Evolutionary conservation across 1,284 basidiomycete genomes (phyloP).

Genomic region (Cystobasidium slooffiae): DNA sequence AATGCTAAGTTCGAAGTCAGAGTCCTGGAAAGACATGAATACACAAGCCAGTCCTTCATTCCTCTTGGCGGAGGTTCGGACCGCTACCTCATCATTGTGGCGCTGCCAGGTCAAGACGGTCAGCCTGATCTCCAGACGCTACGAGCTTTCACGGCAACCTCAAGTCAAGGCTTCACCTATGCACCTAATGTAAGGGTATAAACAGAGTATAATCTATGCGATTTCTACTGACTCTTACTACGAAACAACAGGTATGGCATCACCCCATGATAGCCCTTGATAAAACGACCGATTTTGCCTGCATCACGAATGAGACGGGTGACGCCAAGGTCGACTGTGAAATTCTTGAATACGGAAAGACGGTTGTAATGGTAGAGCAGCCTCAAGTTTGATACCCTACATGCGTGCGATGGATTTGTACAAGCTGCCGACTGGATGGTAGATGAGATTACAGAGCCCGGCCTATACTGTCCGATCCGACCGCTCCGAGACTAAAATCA

Average conservation of each 20-base stretch:
- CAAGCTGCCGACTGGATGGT: not conserved
- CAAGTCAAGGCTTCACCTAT: slow-evolving; percentile 82
- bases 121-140: slow-evolving; percentile 73
- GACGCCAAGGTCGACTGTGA: slow-evolving; percentile 69
- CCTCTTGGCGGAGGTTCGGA: slow-evolving; percentile 69
- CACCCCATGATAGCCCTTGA: slow-evolving; percentile 54
- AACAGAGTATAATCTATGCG: not conserved
- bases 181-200: slow-evolving; percentile 62
- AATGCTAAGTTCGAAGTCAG: slow-evolving; percentile 58
- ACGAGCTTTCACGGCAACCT: slow-evolving; percentile 76
- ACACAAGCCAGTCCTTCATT: slow-evolving; percentile 72
- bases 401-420: not conserved
- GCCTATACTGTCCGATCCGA: not conserved
- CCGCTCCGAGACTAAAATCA: not conserved
- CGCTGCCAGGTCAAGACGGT: slow-evolving; percentile 73
- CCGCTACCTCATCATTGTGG: slow-evolving; percentile 79
- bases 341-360: slow-evolving; percentile 64
- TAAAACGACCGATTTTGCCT: slow-evolving; percentile 53
- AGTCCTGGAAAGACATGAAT: slow-evolving; percentile 71
- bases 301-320: slow-evolving; percentile 54
- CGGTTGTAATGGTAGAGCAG: slow-evolving; percentile 49
- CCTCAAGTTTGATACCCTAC: not conserved
- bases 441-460: not conserved
- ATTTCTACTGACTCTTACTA: not conserved
- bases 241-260: slow-evolving; percentile 71